Evolutionary conservation across 352 stramenopile genomes (phyloP), one percentile per base, ranked within the genome.

Genomic region (Globisporangium perplexum): DNA sequence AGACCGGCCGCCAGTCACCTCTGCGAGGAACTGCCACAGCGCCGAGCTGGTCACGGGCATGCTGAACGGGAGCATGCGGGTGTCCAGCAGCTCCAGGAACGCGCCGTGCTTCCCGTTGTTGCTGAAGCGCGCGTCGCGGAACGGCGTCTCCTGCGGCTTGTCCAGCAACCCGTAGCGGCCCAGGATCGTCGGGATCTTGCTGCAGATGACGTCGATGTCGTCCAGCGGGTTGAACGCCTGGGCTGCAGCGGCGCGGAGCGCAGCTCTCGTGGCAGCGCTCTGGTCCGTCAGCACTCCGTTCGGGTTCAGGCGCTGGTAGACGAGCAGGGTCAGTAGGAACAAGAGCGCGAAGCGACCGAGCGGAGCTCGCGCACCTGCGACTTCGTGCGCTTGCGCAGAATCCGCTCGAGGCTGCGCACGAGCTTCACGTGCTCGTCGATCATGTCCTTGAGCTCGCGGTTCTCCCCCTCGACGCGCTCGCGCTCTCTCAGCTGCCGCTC

Each of bases 391-490:
- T 60, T 53, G 14, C 47, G 26, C 38, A 60, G 28, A 18, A 60
- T 60, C 24, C 53, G 53, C 23, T 60, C 45, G 24, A 60, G 35
- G 11, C 45, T 60, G 23, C 47, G 44, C 22, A 45, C 53, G 45
- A 60, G 53, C 18, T 60, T 52, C 23, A 60, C 53, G 36, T 60
- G 53, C 15, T 60, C 53, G 36, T 53, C 53, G 7, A 60, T 33
- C 53, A 53, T 60, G 7, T 48, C 36, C 42, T 60, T 60, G 12
- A 60, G 28, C 14, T 47, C 35, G 10, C 53, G 47, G 38, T 60
- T 60, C 20, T 60, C 45, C 26, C 41, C 35, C 28, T 60, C 53
- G 0, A 23, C 53, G 3, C 53, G 53, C 24, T 60, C 35, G 44
- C 53, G 44, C 35, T 60, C 53, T 12, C 48, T 60, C 33, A 48